Conservation (phyloP, 495 filamentous ascomycete genomes). For the Peziza echinospora region DNA sequence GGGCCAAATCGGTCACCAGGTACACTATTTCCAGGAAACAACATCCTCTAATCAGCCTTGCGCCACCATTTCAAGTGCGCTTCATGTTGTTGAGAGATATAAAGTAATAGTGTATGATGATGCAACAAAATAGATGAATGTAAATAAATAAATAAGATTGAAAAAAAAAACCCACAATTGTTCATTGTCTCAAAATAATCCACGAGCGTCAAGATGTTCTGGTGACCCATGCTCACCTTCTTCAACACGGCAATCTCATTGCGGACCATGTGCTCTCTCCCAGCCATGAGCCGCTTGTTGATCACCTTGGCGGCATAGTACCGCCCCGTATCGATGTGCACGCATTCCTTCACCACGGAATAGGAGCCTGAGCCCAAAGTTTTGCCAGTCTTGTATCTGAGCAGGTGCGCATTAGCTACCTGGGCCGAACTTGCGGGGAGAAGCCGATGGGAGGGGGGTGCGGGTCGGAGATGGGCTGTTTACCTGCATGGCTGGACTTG, state of each 20-base stretch:
- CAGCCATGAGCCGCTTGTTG: constrained; percentile 95
- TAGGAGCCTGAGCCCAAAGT: constrained; percentile 90
- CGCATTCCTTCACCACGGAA: constrained; percentile 98
- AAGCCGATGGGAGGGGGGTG: neutral
- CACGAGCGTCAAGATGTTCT: constrained; percentile 90
- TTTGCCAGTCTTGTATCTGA: constrained; percentile 92
- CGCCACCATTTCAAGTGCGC: neutral
- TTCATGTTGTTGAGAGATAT: neutral
- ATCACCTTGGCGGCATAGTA: constrained; percentile 99
- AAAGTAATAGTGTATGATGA: too few relatives aligned
- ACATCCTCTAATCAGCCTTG: neutral
- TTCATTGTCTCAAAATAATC: constrained; percentile 99
- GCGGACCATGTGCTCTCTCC: constrained; percentile 93
- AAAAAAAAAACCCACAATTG: constrained; percentile 37
- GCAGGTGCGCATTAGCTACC: neutral
- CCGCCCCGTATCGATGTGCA: constrained; percentile 90
- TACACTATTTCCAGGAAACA: too few relatives aligned
- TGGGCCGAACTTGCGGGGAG: neutral
- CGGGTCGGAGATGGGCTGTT: neutral
- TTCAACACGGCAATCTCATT: constrained; percentile 98
- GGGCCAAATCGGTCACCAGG: constrained; percentile 86
- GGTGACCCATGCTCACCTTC: constrained; percentile 89
- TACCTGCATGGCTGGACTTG: constrained; percentile 43
- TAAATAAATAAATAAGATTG: neutral
- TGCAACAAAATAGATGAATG: neutral